A percentile compares a stretch with the other conserved stretches of the same genome.
phyloP scores from a whole-genome alignment of 352 stramenopile genomes.

The Globisporangium megalacanthum region DNA sequence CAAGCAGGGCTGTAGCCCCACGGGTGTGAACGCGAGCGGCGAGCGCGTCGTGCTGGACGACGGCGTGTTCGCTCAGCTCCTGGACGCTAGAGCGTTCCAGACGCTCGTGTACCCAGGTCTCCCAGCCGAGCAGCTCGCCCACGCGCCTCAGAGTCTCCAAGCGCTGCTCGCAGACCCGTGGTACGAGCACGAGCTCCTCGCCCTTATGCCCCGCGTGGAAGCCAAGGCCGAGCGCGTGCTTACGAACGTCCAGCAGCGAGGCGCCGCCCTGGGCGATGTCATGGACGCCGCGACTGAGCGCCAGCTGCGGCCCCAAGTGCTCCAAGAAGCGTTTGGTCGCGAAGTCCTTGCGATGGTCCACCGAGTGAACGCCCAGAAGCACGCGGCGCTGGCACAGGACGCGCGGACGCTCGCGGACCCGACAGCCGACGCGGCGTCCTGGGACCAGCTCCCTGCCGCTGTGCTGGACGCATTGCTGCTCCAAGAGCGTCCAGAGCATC shows the following conservation, averaged over 20 bases:
- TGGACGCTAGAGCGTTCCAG: conserved; percentile 67
- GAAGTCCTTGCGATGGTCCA: conserved; percentile 83
- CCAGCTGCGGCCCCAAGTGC: conserved; percentile 62
- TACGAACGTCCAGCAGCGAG: conserved; percentile 74
- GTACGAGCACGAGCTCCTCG: conserved; percentile 75
- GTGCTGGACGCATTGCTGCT: conserved; percentile 45
- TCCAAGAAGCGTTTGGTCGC: conserved; percentile 81
- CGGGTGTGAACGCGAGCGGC: conserved; percentile 46
- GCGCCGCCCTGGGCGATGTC: conserved; percentile 59
- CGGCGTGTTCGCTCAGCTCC: conserved; percentile 74
- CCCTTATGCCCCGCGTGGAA: conserved; percentile 80
- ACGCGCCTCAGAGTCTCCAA: conserved; percentile 70
- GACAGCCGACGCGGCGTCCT: conserved; percentile 44
- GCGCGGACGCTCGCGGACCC: conserved; percentile 51
- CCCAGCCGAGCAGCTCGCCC: conserved; percentile 49
- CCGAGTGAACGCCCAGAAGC: conserved; percentile 78
- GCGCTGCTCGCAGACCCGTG: conserved; percentile 65
- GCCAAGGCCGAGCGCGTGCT: conserved; percentile 71
- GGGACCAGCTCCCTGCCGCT: conserved; percentile 49
- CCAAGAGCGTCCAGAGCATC: background rate
- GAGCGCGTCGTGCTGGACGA: conserved; percentile 67
- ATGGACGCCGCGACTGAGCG: conserved; percentile 74
- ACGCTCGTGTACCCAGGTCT: conserved; percentile 76
- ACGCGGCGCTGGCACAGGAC: conserved; percentile 69
- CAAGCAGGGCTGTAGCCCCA: conserved; percentile 47